Evolutionary conservation across 2,329 filamentous ascomycete genomes (phyloP), one percentile per base, ranked within the genome.

Genomic region (Chalaropsis ovoidea): DNA sequence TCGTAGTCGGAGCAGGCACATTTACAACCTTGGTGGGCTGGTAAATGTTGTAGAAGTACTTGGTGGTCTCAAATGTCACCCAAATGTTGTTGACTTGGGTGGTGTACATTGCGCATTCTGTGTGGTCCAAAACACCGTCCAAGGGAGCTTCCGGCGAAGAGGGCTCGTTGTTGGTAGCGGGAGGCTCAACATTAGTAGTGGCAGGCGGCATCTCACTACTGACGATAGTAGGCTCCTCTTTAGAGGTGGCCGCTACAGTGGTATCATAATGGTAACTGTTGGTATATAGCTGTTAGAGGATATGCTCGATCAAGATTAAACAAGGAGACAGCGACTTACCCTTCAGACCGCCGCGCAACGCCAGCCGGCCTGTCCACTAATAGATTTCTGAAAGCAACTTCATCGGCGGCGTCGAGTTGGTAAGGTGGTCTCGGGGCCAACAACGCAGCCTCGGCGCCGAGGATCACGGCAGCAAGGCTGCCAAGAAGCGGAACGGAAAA

Each of bases 41-140:
- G 52, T 70, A 64, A 7, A 71, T 71, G 19, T 56, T 24, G 45
- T 22, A 66, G 19, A 62, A 65, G 17, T 39, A 64, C 10, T 70
- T 70, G n/a, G 67, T 69, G 45, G 67, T 68, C 19, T 70, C 66
- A 35, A 70, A 39, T 6, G 63, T 67, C 24, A 65, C 35, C n/a
- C 68, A 65, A n/a, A 69, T 71, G 13, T 69, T 68, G 17, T 71
- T 68, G 15, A 64, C 22, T 15, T 31, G 39, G 11, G 47, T 64
- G 3, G 64, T 62, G 45, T 62, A 60, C 1, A 45, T 54, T 8
- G 22, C 45, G 35, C 66, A 67, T 15, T 54, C 41, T 1, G 66
- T 65, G 35, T 67, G 66, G 27, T 67, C 60, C 3, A 67, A 60
- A 10, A 35, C 27, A 22, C 47, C 63, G 43, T 45, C 65, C 65